Conservation (phyloP, 164 flowering plant species). For the Umbilicus rupestris region DNA sequence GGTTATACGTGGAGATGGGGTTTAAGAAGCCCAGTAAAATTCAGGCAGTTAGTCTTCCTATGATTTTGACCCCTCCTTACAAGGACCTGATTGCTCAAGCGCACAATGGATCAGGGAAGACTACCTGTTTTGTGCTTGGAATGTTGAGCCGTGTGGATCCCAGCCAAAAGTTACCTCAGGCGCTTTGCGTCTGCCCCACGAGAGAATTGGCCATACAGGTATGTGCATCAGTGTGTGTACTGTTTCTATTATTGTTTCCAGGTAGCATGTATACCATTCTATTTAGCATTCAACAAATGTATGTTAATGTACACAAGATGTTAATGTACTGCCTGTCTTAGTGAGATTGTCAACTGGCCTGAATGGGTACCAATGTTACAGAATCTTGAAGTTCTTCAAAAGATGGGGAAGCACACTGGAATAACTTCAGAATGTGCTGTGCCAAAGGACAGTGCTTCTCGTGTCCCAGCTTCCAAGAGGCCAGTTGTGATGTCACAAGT, state of each 20-base stretch:
- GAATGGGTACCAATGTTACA: constrained; percentile 18
- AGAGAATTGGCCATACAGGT: constrained; percentile 89
- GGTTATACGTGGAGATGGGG: constrained; percentile 74
- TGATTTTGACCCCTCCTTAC: constrained; percentile 83
- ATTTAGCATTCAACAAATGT: too few species aligned
- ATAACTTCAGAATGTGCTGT: constrained; percentile 63
- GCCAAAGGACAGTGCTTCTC: constrained; percentile 36
- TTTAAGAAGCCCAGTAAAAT: constrained; percentile 83
- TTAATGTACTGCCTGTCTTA: background rate
- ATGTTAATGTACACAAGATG: background rate
- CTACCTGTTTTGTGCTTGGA: constrained; percentile 92
- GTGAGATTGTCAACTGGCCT: background rate
- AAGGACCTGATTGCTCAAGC: constrained; percentile 85
- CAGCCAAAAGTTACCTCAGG: constrained; percentile 52
- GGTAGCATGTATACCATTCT: too few species aligned
- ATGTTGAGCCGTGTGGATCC: constrained; percentile 91
- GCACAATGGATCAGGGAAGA: constrained; percentile 93
- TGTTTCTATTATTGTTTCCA: background rate
- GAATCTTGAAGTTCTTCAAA: constrained; percentile 74
- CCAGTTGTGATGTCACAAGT: constrained; percentile 56
- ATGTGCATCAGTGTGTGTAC: background rate
- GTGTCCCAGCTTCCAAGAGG: constrained; percentile 26
- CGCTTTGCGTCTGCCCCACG: constrained; percentile 91
- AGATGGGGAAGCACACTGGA: constrained; percentile 84
- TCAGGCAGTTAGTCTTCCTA: constrained; percentile 75